Evolutionary conservation across 2,329 filamentous ascomycete genomes (phyloP), one percentile per base, ranked within the genome.

Genomic region (Colletotrichum sp.): DNA sequence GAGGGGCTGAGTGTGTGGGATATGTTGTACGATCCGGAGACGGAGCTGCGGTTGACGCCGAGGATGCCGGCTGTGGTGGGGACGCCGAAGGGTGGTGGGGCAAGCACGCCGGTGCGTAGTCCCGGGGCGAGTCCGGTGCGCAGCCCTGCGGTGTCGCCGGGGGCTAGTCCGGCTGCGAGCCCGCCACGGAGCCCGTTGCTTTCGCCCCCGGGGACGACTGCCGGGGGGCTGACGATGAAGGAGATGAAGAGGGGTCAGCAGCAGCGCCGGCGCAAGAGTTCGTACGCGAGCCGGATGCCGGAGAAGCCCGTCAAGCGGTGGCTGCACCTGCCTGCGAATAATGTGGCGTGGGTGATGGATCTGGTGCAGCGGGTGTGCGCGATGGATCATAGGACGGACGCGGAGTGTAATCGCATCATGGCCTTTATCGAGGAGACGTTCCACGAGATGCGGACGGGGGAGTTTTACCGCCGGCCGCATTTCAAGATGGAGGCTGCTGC

Each of bases 331-430:
- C 76, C 76, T 5, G 75, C 76, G 9, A 78, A 78, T 38, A 78
- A 78, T 30, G 69, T 78, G 3, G 68, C 76, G 30, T 78, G 76
- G 76, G 75, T 78, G 43, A 76, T 77, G 62, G 76, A 78, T 28
- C 72, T 78, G 24, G 76, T 77, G 32, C 76, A 78, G 63, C 52
- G 76, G 3, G 59, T 78, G 16, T 75, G 72, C 61, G 76, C 76
- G 18, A 75, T 78, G 69, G 76, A 78, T 13, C 71, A 71, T 12
- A 7, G 66, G 55, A 75, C 75, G 1, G 72, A 76, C 12, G 71
- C 69, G 1, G 76, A 78, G 24, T 77, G 75, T 16, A 67, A 74
- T 8, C 72, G 72, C 16, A 71, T 77, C 62, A 65, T 78, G 62
- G 65, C 71, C 3, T 78, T 78, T 26, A 76, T 78, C 24, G 71